Conservation (phyloP, 2,329 filamentous ascomycete genomes). For the Dactylellina cionopaga region DNA sequence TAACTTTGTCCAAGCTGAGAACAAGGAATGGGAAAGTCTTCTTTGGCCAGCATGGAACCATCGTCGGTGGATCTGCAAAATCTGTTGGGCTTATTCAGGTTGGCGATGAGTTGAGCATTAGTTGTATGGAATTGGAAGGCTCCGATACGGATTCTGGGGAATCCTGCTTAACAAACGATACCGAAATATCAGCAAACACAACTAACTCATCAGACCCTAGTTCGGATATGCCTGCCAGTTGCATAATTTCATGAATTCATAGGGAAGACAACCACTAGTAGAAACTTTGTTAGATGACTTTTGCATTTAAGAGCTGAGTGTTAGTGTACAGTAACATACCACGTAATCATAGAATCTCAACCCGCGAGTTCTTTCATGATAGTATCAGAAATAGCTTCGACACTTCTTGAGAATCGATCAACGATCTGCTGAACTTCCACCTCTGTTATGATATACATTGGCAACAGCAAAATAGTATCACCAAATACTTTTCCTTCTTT, state of each 20-base stretch:
- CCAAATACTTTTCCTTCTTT: conserved; percentile 24
- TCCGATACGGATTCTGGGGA: conserved; percentile 47
- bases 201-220: conserved; percentile 9
- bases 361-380: conserved; percentile 10
- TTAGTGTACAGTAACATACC: not conserved
- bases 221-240: not conserved
- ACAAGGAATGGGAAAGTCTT: conserved; percentile 84
- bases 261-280: too few relatives aligned
- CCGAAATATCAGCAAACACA: conserved; percentile 20
- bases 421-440: conserved; percentile 31
- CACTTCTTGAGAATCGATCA: conserved; percentile 31
- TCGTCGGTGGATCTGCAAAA: conserved; percentile 53
- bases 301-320: too few relatives aligned
- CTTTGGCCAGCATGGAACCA: conserved; percentile 78
- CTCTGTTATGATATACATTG: conserved; percentile 45
- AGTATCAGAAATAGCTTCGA: conserved; percentile 21
- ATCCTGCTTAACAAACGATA: conserved; percentile 31
- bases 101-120: conserved; percentile 33
- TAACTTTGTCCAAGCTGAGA: conserved; percentile 86
- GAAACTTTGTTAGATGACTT: too few relatives aligned
- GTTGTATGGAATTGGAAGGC: conserved; percentile 21
- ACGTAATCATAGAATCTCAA: not conserved
- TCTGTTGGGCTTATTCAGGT: conserved; percentile 16
- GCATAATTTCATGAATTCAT: conserved; percentile 36
- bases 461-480: conserved; percentile 35